phyloP scores from a whole-genome alignment of 2,329 filamentous ascomycete genomes.

The Colletotrichum sp. region DNA sequence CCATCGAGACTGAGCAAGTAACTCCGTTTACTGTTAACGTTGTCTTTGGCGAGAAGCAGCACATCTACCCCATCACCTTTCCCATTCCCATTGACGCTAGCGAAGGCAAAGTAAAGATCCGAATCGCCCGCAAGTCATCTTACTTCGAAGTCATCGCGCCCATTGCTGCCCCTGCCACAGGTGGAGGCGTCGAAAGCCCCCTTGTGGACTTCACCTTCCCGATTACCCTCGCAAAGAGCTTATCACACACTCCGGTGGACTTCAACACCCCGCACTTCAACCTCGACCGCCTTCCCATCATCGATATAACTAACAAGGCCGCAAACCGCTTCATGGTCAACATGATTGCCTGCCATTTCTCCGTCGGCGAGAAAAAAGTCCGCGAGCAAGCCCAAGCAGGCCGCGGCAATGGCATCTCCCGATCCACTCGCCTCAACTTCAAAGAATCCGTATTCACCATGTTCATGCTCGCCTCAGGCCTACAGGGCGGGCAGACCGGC shows the following conservation, averaged over 20 bases:
- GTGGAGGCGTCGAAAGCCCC: neutral
- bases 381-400: slow-evolving; percentile 31
- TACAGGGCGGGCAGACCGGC: slow-evolving; percentile 49
- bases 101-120: slow-evolving; percentile 37
- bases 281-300: slow-evolving; percentile 48
- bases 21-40: slow-evolving; percentile 47
- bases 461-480: slow-evolving; percentile 49
- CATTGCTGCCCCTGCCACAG: slow-evolving; percentile 29
- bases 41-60: slow-evolving; percentile 36
- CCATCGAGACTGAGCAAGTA: slow-evolving; percentile 40
- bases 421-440: slow-evolving; percentile 46
- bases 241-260: slow-evolving; percentile 34
- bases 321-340: slow-evolving; percentile 42
- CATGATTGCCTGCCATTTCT: slow-evolving; percentile 45
- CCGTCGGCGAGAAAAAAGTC: slow-evolving; percentile 42
- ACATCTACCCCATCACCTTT: slow-evolving; percentile 41
- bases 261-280: slow-evolving; percentile 47
- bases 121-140: slow-evolving; percentile 46
- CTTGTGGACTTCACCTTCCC: slow-evolving; percentile 44
- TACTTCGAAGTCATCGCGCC: slow-evolving; percentile 50
- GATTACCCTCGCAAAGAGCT: slow-evolving; percentile 26
- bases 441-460: slow-evolving; percentile 54
- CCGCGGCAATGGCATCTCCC: slow-evolving; percentile 23
- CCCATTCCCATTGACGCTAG: slow-evolving; percentile 42
- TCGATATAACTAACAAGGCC: slow-evolving; percentile 40